Base-by-base conservation (phyloP, 768 basidiomycete genomes). In the Zangia roseola region DNA sequence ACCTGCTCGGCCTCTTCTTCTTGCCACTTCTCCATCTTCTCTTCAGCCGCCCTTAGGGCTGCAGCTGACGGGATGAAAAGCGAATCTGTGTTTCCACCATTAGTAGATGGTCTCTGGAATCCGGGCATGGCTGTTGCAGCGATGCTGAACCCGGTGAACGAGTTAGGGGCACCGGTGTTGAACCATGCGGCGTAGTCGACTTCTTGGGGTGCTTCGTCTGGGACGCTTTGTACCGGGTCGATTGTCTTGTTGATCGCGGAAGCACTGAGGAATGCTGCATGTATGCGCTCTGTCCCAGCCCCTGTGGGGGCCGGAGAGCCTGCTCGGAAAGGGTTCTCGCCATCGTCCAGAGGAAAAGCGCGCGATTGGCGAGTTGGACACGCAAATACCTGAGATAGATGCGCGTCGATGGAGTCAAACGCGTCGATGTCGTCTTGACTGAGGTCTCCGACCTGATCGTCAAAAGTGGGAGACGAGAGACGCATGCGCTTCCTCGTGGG, bases 391-490 rank as follows among this genome's bases (percentile, higher is more conserved):
- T 79, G 79, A 6, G 78, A 75, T 2, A 80, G 65, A 39, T 58
- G 65, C 6, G 70, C 68, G 24, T 83, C 77, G 10, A 83, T 61
- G 31, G 69, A 70, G 59, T 84, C 82, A 38, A 82, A 75, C 4
- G 78, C 81, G 30, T 69, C 68, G 10, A 86, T 61, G 46, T 84
- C 78, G 28, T 81, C 76, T 50, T 80, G 75, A 43, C 76, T 85
- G 45, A 81, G 61, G 19, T 77, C 77, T 7, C 53, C 68, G 20
- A 79, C 59, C 53, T 77, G 76, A 39, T 74, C 70, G 52, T 85
- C 84, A 52, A 82, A 84, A 19, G 79, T 79, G 2, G 86, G 84
- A 1, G 84, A 86, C 0, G 84, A 83, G 24, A 85, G 73, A 35
- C 85, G 74, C 55, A 79, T 78, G 19, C 81, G 74, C 65, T 88